These are phyloP conservation scores for Sphagnum contortum DNA, from an alignment of 225 moss, liverwort and hornwort genomes.

Conservation along the genomic window DNA sequence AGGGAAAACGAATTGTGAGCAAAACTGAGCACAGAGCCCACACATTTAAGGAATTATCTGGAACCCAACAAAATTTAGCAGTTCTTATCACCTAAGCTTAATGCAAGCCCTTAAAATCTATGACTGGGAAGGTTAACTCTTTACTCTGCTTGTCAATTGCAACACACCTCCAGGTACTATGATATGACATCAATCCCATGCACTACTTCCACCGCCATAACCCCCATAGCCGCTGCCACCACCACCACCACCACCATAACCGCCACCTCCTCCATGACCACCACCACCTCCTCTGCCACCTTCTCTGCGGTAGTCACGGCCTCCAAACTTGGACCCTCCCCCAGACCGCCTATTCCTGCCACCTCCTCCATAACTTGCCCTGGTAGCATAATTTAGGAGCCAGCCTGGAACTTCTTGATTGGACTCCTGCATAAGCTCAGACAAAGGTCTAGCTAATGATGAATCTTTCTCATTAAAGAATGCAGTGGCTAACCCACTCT, in stretches of 20 bases:
- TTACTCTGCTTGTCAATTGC: no score
- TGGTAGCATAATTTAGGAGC: constrained; percentile 59
- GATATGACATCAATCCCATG: constrained; percentile 60
- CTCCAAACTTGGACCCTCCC: constrained; percentile 76
- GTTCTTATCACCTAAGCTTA: constrained; percentile 9
- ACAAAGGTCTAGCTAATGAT: constrained; percentile 60
- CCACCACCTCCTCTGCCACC: constrained; percentile 59
- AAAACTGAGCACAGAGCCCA: constrained; percentile 69
- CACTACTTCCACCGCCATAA: constrained; percentile 62
- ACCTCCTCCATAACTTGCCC: constrained; percentile 41
- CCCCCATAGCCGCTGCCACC: no score
- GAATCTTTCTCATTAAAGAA: constrained; percentile 71
- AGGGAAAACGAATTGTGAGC: constrained; percentile 60
- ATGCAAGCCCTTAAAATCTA: constrained; percentile 1
- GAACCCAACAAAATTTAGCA: constrained; percentile 72
- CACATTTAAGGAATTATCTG: constrained; percentile 15
- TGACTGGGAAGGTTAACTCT: not conserved
- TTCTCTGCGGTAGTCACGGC: constrained; percentile 80
- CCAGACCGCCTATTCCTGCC: constrained; percentile 75
- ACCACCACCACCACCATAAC: constrained; percentile 37
- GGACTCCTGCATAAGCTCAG: constrained; percentile 87
- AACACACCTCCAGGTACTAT: no score
- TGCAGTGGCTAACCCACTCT: constrained; percentile 3
- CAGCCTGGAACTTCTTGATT: constrained; percentile 95
- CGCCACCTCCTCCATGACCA: constrained; percentile 36